Evolutionary conservation across 1,284 basidiomycete genomes (phyloP).

Genomic region (Anthracocystis panici-leucophaei): DNA sequence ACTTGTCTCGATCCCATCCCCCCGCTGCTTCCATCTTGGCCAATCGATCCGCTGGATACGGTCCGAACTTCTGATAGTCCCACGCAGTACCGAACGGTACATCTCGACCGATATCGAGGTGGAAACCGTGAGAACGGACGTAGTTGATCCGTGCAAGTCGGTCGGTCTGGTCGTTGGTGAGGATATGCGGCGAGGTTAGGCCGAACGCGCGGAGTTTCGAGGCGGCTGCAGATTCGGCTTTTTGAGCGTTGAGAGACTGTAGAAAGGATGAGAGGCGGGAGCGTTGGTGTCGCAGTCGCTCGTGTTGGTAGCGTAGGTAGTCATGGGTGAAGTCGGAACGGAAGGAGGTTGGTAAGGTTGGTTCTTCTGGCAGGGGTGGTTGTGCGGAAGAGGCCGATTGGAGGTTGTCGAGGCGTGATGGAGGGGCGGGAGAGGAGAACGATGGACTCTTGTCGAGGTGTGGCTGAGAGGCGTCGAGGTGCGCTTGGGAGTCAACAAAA

Average conservation of each 20-base stretch:
- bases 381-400: no score
- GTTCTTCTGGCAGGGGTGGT: no score
- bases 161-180: neutral
- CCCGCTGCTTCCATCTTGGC: neutral
- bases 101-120: no score
- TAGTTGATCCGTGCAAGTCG: constrained; percentile 11
- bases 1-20: neutral
- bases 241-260: no score
- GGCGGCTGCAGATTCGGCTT: neutral
- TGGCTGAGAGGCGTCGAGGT: no score
- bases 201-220: neutral
- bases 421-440: no score
- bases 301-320: neutral
- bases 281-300: neutral
- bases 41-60: constrained; percentile 16
- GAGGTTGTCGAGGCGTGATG: no score
- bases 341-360: no score
- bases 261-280: no score
- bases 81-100: neutral
- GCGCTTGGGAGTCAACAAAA: no score
- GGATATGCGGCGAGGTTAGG: neutral
- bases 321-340: neutral
- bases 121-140: neutral
- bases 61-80: constrained; percentile 3
- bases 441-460: no score